Base-by-base conservation (phyloP, 768 basidiomycete species). In the Megacollybia marginata region DNA sequence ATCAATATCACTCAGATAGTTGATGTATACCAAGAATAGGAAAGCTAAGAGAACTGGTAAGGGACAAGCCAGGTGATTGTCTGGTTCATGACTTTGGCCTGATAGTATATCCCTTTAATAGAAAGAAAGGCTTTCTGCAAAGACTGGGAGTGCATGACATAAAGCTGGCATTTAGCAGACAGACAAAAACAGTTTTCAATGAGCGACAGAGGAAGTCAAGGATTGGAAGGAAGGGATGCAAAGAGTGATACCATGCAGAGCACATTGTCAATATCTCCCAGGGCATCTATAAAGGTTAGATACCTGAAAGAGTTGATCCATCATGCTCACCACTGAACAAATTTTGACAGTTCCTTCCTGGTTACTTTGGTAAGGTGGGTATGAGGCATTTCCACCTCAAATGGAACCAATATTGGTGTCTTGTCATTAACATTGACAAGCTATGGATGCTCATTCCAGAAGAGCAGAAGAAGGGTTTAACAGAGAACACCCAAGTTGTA, bases 291-390 rank as follows among this genome's bases (percentile, higher is more conserved):
- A 68, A 99, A 99, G 2, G 93, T 96, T 2, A 96, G 93, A 67
- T 99, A 99, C 63, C 95, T 96, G 32, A 8, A 46, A 38, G 23
- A 34, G 23, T 44, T 50, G 6, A 45, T 32, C 44, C n/a, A 49
- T 28, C n/a, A n/a, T n/a, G n/a, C n/a, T n/a, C n/a, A n/a, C n/a
- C n/a, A n/a, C n/a, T 91, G 93, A 54, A 94, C 88, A 65, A 96
- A 97, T 78, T 90, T 95, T 65, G 93, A 95, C 73, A 95, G 95
- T 95, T 70, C n/a, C n/a, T n/a, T n/a, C n/a, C n/a, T n/a, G n/a
- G n/a, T n/a, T n/a, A n/a, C n/a, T n/a, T n/a, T n/a, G 94, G 94
- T 79, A 97, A 97, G 75, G 92, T 95, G 68, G 96, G 96, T 91
- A 99, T 99, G 95, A 85, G 96, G 67, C 85, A 86, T 71, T 99